Base-by-base conservation (phyloP, 306 rosid species). In the Begonia masoniana region DNA sequence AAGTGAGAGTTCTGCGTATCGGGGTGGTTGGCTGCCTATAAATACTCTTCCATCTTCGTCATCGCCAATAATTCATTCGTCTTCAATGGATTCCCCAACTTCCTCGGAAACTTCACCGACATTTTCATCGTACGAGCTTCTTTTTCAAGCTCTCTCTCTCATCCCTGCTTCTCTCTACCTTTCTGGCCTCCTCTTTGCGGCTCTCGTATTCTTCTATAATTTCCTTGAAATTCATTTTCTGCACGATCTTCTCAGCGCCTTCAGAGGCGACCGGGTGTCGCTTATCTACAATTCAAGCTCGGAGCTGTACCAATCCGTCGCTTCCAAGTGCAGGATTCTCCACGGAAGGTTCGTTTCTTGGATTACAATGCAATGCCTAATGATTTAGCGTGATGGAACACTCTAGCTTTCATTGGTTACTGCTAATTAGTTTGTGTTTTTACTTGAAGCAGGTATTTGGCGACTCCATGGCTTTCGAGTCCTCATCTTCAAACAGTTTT, bases 401-500 rank as follows among this genome's bases (percentile, higher is more conserved):
- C 39, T 31, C 9, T 31, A 4, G 0, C 24, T 2, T 21, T 0
- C 3, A 21, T 21, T 21, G 24, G 24, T 21, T 21, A 21, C 24
- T 21, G 24, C 24, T 1, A 21, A 21, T 21, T 21, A 21, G 24
- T 21, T 21, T 21, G 24, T 21, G 24, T 31, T 31, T 31, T 31
- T 31, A 31, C 39, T 50, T 13, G 53, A 50, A 1, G 63, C 73
- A 79, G 86, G 62, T 87, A 83, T 26, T 64, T 62, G 50, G 62
- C 78, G 9, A 81, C 96, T 17, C 87, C 84, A 6, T 83, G 96
- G 96, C 81, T 83, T 10, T 68, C 87, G 0, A 83, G 85, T 54
- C 96, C 94, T 53, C 94, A 87, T 62, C 0, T 87, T 36, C 94
- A 87, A 68, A 87, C 94, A 42, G 64, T 61, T 21, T 87, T 84